These are phyloP conservation scores for Cicer yamashitae DNA, from an alignment of 306 rosid genomes.

Conservation along the genomic window DNA sequence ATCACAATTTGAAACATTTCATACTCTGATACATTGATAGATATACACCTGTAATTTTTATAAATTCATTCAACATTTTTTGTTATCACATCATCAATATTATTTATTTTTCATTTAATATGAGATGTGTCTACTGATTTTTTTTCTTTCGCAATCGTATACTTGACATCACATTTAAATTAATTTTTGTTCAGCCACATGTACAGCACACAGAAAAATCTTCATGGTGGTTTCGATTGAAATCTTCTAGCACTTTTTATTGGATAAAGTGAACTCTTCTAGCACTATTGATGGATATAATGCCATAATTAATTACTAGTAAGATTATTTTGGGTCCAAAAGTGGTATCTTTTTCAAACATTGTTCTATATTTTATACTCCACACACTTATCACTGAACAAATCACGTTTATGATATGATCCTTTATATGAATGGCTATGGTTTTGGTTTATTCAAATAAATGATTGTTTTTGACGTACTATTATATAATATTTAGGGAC, in stretches of 20 bases:
- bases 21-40: too few species aligned
- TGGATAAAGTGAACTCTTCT: too few species aligned
- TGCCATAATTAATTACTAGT: not conserved
- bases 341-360: not conserved
- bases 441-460: not conserved
- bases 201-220: not conserved
- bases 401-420: not conserved
- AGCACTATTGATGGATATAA: not conserved
- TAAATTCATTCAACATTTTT: too few species aligned
- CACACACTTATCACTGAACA: not conserved
- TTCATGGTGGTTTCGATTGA: slow-evolving; percentile 9
- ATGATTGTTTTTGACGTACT: not conserved
- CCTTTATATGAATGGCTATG: not conserved
- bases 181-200: not conserved
- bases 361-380: not conserved
- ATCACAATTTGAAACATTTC: not conserved
- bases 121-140: too few species aligned
- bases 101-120: too few species aligned
- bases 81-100: too few species aligned
- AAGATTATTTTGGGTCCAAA: not conserved
- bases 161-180: slow-evolving; percentile 4
- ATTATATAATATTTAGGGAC: not conserved
- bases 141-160: not conserved
- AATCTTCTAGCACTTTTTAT: not conserved
- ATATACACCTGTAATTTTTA: too few species aligned